Percentiles rank a stretch among this genome's conserved stretches.
Conservation (phyloP, 345 rosid genomes). For the Nephelium lappaceum region DNA sequence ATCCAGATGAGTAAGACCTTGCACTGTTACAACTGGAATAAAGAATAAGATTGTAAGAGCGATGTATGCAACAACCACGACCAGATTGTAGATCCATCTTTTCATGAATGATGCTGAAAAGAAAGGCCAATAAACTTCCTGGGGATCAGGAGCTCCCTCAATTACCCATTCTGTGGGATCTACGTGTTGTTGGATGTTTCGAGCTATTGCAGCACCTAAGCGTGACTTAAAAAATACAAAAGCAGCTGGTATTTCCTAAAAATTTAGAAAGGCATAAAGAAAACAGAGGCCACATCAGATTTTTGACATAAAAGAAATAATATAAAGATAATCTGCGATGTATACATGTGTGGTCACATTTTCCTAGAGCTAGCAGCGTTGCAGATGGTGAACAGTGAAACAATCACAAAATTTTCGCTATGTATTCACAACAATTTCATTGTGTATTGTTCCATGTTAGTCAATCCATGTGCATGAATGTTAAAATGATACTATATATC, state of each 20-base stretch:
- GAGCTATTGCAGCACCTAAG: slow-evolving; percentile 74
- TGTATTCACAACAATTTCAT: neutral
- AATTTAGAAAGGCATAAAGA: slow-evolving; percentile 19
- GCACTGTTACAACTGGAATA: slow-evolving; percentile 78
- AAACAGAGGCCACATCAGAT: slow-evolving; percentile 19
- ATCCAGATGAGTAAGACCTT: slow-evolving; percentile 85
- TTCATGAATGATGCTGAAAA: slow-evolving; percentile 78
- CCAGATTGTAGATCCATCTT: slow-evolving; percentile 72
- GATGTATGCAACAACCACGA: slow-evolving; percentile 49
- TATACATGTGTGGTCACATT: neutral
- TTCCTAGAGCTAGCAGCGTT: slow-evolving; percentile 12
- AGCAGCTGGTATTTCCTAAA: slow-evolving; percentile 86
- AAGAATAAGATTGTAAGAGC: slow-evolving; percentile 66
- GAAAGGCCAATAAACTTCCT: slow-evolving; percentile 85
- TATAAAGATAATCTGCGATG: neutral
- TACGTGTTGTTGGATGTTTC: slow-evolving; percentile 72
- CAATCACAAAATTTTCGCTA: neutral
- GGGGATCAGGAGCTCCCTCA: slow-evolving; percentile 85
- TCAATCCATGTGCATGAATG: neutral
- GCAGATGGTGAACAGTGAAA: neutral
- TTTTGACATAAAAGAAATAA: slow-evolving; percentile 5
- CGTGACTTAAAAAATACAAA: slow-evolving; percentile 87
- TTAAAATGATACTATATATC: neutral
- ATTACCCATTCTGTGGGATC: slow-evolving; percentile 90
- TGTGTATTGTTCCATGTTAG: neutral